These are phyloP conservation scores for Leucocoprinus sp. DNA, from an alignment of 768 basidiomycete species.

Conservation along the genomic window DNA sequence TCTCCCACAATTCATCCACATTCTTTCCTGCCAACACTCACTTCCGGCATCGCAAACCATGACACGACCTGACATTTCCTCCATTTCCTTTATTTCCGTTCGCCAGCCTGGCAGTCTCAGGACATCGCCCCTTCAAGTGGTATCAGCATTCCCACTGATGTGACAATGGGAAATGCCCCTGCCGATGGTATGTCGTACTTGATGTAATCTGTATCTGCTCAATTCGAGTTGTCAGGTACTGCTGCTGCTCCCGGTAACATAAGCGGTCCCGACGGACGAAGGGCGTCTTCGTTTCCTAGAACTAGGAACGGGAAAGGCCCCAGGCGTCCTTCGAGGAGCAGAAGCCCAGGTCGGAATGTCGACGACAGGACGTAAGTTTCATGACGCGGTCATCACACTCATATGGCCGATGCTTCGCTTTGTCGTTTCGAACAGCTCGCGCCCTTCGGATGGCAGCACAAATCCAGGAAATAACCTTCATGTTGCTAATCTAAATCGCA, in stretches of 20 bases:
- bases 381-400: slow-evolving; percentile 9
- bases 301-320: slow-evolving; percentile 41
- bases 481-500: slow-evolving; percentile 50
- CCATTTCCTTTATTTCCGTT: slow-evolving; percentile 15
- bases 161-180: slow-evolving; percentile 28
- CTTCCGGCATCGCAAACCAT: background rate
- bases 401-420: background rate
- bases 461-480: slow-evolving; percentile 64
- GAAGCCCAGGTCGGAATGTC: slow-evolving; percentile 54
- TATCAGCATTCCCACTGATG: slow-evolving; percentile 66
- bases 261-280: slow-evolving; percentile 40
- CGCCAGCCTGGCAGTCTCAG: slow-evolving; percentile 77
- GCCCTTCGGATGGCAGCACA: slow-evolving; percentile 41
- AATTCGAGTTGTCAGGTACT: slow-evolving; percentile 1
- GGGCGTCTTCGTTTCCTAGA: slow-evolving; percentile 33
- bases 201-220: background rate
- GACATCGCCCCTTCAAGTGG: slow-evolving; percentile 59
- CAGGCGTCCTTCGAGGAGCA: slow-evolving; percentile 68
- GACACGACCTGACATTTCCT: slow-evolving; percentile 14
- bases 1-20: background rate
- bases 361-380: slow-evolving; percentile 47
- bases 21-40: background rate
- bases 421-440: slow-evolving; percentile 11
- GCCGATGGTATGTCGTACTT: slow-evolving; percentile 31
- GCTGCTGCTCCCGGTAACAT: slow-evolving; percentile 22